Conservation (phyloP, 768 basidiomycete species). For the Agrocybe chaxingu region DNA sequence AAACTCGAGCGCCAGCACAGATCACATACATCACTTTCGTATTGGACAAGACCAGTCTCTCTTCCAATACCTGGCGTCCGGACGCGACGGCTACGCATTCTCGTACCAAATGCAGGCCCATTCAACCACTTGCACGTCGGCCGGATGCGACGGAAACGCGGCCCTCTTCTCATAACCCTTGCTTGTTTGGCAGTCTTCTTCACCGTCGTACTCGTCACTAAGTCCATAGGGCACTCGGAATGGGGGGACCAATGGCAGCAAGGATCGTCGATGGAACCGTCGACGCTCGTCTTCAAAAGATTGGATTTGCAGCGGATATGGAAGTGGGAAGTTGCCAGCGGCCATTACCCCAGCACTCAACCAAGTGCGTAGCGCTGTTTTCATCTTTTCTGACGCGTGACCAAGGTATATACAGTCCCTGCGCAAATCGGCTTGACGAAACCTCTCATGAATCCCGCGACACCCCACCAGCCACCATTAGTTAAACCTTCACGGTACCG, state of each 20-base stretch:
- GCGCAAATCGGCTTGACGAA: constrained; percentile 53
- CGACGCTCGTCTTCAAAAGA: constrained; percentile 68
- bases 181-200: constrained; percentile 50
- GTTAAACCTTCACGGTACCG: constrained; percentile 50
- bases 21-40: constrained; percentile 20
- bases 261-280: constrained; percentile 36
- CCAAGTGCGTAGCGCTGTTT: constrained; percentile 47
- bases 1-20: constrained; percentile 34
- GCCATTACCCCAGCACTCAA: constrained; percentile 78
- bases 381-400: neutral
- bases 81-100: constrained; percentile 55
- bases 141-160: constrained; percentile 51
- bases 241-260: constrained; percentile 39
- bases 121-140: constrained; percentile 41
- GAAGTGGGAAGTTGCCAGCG: constrained; percentile 90
- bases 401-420: constrained; percentile 45
- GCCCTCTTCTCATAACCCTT: constrained; percentile 49
- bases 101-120: constrained; percentile 50
- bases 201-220: constrained; percentile 42
- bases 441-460: constrained; percentile 62
- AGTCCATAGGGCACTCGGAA: constrained; percentile 36
- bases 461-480: constrained; percentile 46
- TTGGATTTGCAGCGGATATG: constrained; percentile 82
- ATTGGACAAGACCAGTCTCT: constrained; percentile 55
- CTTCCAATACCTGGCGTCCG: constrained; percentile 57